Evolutionary conservation across 2,329 filamentous ascomycete species (phyloP).

Genomic region (Rhexocercosporidium sp.): DNA sequence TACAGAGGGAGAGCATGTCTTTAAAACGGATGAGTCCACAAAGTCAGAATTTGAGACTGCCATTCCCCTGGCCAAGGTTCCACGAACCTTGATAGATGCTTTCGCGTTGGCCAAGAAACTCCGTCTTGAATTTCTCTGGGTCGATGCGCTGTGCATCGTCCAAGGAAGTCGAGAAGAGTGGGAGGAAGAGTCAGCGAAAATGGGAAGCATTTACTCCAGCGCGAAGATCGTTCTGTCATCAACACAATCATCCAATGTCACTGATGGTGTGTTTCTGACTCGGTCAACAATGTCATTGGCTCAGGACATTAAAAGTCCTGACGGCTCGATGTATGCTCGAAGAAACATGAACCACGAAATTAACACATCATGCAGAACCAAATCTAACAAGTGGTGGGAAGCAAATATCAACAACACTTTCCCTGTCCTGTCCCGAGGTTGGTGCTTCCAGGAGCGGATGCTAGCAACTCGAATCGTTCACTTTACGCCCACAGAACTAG

Average conservation of each 20-base stretch:
- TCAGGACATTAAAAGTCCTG: not conserved
- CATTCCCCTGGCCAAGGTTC: slow-evolving; percentile 10
- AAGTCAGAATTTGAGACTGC: not conserved
- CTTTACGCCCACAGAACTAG: slow-evolving; percentile 18
- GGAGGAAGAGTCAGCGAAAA: slow-evolving; percentile 14
- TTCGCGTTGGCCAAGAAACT: slow-evolving; percentile 4
- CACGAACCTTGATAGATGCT: slow-evolving; percentile 11
- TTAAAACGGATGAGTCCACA: slow-evolving; percentile 9
- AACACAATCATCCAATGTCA: slow-evolving; percentile 6
- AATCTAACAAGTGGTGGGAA: slow-evolving; percentile 19
- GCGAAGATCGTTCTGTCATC: slow-evolving; percentile 19
- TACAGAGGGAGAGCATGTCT: not conserved
- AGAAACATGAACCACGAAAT: slow-evolving; percentile 21
- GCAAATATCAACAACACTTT: slow-evolving; percentile 19
- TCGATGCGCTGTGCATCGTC: slow-evolving; percentile 22
- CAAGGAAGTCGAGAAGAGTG: slow-evolving; percentile 11
- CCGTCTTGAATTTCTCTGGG: slow-evolving; percentile 11
- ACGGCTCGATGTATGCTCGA: slow-evolving; percentile 9
- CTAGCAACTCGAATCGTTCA: slow-evolving; percentile 20
- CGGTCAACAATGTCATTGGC: slow-evolving; percentile 9
- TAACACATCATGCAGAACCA: slow-evolving; percentile 20
- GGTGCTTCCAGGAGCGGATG: slow-evolving; percentile 23
- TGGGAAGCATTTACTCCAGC: slow-evolving; percentile 19
- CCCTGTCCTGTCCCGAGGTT: slow-evolving; percentile 19
- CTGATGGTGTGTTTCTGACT: slow-evolving; percentile 12